Evolutionary conservation across 1,139 yeast genomes (phyloP), one percentile per base, ranked within the genome.

Genomic region (Lodderomyces beijingensis): DNA sequence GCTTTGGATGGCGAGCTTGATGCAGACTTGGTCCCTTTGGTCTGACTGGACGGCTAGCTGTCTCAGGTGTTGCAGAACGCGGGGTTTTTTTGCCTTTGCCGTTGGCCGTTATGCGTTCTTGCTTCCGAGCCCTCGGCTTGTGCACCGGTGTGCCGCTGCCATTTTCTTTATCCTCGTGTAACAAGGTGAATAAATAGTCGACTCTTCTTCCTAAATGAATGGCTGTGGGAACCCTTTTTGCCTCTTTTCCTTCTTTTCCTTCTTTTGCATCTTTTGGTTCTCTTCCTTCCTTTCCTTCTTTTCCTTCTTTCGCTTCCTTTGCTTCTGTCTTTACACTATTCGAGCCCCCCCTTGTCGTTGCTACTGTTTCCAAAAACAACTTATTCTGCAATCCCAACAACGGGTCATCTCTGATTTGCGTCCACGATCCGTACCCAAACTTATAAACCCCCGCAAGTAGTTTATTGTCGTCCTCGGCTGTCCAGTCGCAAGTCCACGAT

Each of bases 351-450:
- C 30, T 34, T 21, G 40, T 44, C 19, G 37, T 40, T 13, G 31
- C 29, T 4, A 34, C 26, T 9, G 40, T 28, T 35, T 74, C 86
- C 46, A 89, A 66, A 51, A 77, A 89, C 42, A 89, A 61, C 61
- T 86, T 89, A 47, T 87, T 87, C 41, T 88, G 86, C 43, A 93
- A 68, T 10, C 91, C 93, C 39, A 93, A 69, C 37, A 86, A 73
- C 1, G 98, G 97, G 59, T 93, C 98, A 59, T 91, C 98, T 52
- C 98, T 69, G 30, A 93, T 89, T 53, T 85, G 89, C 5, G 74
- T 58, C 98, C 98, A 93, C 1, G 95, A 82, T 14, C 98, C 98
- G 52, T 87, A 91, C 0, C 99, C 99, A 57, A 89, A 87, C 56
- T 87, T 88, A 52, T 77, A 74, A 20, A 91, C 84, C 43, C 99